Conservation (phyloP, 192 early-diverging fungal genomes). For the Backusella tarrabulga region DNA sequence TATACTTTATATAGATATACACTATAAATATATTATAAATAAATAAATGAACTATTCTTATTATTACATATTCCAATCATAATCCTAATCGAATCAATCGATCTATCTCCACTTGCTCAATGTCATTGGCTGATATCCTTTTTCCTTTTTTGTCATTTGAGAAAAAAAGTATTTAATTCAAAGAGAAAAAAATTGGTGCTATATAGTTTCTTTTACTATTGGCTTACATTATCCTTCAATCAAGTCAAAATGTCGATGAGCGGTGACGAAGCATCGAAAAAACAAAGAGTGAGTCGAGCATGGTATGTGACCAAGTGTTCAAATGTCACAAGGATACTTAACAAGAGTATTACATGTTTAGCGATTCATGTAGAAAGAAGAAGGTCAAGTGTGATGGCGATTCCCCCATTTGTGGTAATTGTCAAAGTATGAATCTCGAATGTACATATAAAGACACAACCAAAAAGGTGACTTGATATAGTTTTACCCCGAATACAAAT, state of each 20-base stretch:
- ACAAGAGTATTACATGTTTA: slow-evolving; percentile 7
- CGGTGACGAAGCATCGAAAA: slow-evolving; percentile 15
- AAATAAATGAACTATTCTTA: too few species aligned
- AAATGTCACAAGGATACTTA: not conserved
- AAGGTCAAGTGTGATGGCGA: slow-evolving; percentile 83
- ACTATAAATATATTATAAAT: not conserved
- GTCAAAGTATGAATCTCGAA: slow-evolving; percentile 60
- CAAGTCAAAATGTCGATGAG: slow-evolving; percentile 12
- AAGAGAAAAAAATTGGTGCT: not conserved
- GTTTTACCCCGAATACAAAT: not conserved
- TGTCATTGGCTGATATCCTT: not conserved
- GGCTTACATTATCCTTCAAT: not conserved
- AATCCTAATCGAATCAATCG: too few species aligned
- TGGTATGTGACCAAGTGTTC: slow-evolving; percentile 16
- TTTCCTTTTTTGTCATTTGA: not conserved
- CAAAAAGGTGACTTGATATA: slow-evolving; percentile 28
- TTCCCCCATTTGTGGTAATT: slow-evolving; percentile 71
- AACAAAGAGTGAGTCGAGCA: slow-evolving; percentile 36
- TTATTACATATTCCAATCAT: too few species aligned
- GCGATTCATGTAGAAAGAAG: slow-evolving; percentile 78
- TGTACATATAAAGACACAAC: slow-evolving; percentile 65
- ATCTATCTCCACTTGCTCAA: not conserved
- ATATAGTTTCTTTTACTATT: not conserved
- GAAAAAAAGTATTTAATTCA: not conserved
- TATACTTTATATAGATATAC: not conserved